Evolutionary conservation across 352 stramenopile species (phyloP), one percentile per base, ranked within the genome.

Genomic region (Peronospora belbahrii): DNA sequence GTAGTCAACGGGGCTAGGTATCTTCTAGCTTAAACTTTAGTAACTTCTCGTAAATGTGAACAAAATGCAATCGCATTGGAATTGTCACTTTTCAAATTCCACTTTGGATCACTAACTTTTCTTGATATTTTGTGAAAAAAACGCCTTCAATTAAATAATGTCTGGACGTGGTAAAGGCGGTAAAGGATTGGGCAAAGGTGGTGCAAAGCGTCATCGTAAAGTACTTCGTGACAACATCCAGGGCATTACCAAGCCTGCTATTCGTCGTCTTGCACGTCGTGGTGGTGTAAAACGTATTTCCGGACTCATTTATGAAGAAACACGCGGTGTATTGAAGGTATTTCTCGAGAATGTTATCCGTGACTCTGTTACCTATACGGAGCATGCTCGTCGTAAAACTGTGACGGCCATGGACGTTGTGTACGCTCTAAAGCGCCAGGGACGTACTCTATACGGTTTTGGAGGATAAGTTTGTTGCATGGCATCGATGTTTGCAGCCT

Each of bases 301-400:
- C 15, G 94, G 95, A 52, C 79, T 98, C 38, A 98, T 98, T 69
- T 98, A 98, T 70, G 95, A 98, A 73, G 95, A 98, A 72, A 98
- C 94, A 27, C 87, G 94, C 57, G 94, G 95, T 55, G 95, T 98
- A 24, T 84, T 98, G 52, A 98, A 98, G 84, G 94, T 97, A 19
- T 99, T 98, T 76, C 79, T 99, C 10, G 95, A 98, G 75, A 98
- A 98, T 71, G 90, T 98, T n/a, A 98, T 98, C 72, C 75, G 85
- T 60, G 92, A 98, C 70, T 92, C 91, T 30, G 81, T 97, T 14
- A 97, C 85, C 2, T 98, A 97, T 80, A 97, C 91, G 34, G 93
- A 98, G 83, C 89, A 97, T 70, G 93, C 90, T 27, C 85, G 90
- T 54, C 75, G 95, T 34, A 98, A 98, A 84, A 98, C 93, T 13